Percentiles rank a stretch among this genome's conserved stretches.
These are phyloP conservation scores for Mucor circinelloides DNA, from an alignment of 371 early-diverging fungal genomes.

Conservation along the genomic window DNA sequence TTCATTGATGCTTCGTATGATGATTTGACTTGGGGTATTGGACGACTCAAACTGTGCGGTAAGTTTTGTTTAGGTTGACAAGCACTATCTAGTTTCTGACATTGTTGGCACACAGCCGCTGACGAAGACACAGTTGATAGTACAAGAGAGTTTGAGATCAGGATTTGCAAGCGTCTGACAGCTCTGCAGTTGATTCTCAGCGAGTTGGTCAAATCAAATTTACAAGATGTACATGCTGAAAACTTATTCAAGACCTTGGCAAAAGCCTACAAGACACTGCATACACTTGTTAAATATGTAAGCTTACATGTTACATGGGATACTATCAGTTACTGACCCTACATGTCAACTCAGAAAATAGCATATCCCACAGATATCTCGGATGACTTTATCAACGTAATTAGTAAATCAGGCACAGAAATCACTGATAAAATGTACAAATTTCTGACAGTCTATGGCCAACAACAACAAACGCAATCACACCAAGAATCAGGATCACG, in stretches of 20 bases:
- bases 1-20: conserved; percentile 45
- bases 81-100: background rate
- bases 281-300: conserved; percentile 54
- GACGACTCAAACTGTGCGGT: conserved; percentile 37
- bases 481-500: background rate
- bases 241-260: conserved; percentile 40
- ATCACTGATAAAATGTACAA: conserved; percentile 55
- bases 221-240: conserved; percentile 43
- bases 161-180: conserved; percentile 29
- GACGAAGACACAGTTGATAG: conserved; percentile 11
- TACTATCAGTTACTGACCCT: background rate
- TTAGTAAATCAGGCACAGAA: conserved; percentile 31
- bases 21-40: conserved; percentile 50
- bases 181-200: conserved; percentile 27
- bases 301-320: conserved; percentile 3
- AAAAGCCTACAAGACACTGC: conserved; percentile 44
- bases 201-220: conserved; percentile 35
- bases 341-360: conserved; percentile 35
- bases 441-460: conserved; percentile 49
- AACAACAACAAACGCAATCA: conserved; percentile 16
- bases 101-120: background rate
- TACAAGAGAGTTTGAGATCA: conserved; percentile 30
- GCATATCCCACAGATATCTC: conserved; percentile 29
- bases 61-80: background rate
- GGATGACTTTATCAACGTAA: conserved; percentile 34